A percentile compares a stretch with the other conserved stretches of the same genome.
These are phyloP conservation scores for Aethionema arabicum DNA, from an alignment of 345 rosid genomes.

Conservation along the genomic window DNA sequence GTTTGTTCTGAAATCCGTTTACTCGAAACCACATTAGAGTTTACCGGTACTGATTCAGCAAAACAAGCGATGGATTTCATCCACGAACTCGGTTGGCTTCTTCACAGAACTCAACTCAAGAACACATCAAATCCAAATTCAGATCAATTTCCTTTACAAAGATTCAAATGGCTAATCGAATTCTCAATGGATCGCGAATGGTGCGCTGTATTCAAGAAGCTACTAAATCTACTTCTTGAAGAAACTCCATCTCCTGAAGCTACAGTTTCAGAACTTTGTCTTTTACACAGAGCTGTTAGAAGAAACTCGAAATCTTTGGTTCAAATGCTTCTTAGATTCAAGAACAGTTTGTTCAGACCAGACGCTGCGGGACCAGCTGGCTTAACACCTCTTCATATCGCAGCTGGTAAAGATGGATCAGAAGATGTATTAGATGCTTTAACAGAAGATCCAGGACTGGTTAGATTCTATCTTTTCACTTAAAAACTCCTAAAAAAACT, in stretches of 20 bases:
- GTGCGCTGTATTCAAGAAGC: slow-evolving; percentile 90
- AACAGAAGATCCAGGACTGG: slow-evolving; percentile 88
- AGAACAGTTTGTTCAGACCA: slow-evolving; percentile 67
- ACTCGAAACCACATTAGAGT: slow-evolving; percentile 71
- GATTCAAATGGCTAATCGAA: slow-evolving; percentile 90
- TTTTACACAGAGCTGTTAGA: slow-evolving; percentile 93
- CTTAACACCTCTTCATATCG: slow-evolving; percentile 98
- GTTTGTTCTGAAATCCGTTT: slow-evolving; percentile 83
- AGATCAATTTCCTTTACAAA: slow-evolving; percentile 59
- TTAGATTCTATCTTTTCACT: slow-evolving; percentile 22
- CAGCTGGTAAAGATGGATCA: slow-evolving; percentile 98
- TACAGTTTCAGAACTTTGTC: slow-evolving; percentile 71
- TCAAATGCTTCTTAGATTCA: slow-evolving; percentile 71
- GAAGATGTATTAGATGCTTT: slow-evolving; percentile 85
- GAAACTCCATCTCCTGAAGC: slow-evolving; percentile 52
- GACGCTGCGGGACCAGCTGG: slow-evolving; percentile 89
- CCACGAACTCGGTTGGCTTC: slow-evolving; percentile 97
- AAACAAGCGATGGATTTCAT: slow-evolving; percentile 86
- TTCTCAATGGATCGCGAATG: slow-evolving; percentile 95
- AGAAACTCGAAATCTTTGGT: slow-evolving; percentile 77
- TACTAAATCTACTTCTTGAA: slow-evolving; percentile 62
- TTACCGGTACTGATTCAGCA: slow-evolving; percentile 57
- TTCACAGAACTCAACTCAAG: slow-evolving; percentile 72
- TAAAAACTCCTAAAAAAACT: too few species aligned
- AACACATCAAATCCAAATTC: slow-evolving; percentile 59